phyloP scores from a whole-genome alignment of 208 protist species.

The Leishmania mexicana region DNA sequence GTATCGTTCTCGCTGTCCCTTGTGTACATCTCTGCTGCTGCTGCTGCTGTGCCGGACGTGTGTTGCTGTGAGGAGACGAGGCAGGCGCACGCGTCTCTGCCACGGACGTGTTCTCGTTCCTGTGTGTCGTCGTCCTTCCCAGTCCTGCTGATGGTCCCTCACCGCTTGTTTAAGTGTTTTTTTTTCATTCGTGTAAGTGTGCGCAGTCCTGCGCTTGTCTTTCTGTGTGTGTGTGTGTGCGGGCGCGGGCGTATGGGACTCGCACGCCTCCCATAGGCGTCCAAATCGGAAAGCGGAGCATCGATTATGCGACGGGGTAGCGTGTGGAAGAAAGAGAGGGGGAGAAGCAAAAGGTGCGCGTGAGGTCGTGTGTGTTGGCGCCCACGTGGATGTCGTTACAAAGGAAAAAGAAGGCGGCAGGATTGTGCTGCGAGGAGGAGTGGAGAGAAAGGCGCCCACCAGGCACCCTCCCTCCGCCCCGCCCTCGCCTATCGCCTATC shows the following conservation, averaged over 20 bases:
- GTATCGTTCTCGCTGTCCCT: constrained; percentile 1
- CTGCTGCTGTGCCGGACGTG: not conserved
- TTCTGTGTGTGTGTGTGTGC: not conserved
- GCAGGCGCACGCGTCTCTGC: not conserved
- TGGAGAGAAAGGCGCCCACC: not conserved
- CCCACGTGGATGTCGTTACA: not conserved
- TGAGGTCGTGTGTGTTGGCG: not conserved
- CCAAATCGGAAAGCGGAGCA: too few relatives aligned
- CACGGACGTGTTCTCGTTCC: not conserved
- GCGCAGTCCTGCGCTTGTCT: not conserved
- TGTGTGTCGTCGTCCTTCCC: not conserved
- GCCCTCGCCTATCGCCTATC: too few relatives aligned
- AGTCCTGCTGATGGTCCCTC: not conserved
- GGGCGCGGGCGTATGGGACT: not conserved
- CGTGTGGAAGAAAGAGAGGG: not conserved
- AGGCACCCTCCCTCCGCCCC: not conserved
- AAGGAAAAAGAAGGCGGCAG: not conserved
- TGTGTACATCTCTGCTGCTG: not conserved
- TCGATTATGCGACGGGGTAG: not conserved
- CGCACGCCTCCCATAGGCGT: too few relatives aligned
- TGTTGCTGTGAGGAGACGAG: not conserved
- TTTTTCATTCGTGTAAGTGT: not conserved
- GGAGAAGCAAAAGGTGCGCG: not conserved
- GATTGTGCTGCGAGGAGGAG: not conserved
- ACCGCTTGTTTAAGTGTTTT: not conserved